Evolutionary conservation across 2,329 filamentous ascomycete species (phyloP), one percentile per base, ranked within the genome.

Genomic region (Eurotiales sp.): DNA sequence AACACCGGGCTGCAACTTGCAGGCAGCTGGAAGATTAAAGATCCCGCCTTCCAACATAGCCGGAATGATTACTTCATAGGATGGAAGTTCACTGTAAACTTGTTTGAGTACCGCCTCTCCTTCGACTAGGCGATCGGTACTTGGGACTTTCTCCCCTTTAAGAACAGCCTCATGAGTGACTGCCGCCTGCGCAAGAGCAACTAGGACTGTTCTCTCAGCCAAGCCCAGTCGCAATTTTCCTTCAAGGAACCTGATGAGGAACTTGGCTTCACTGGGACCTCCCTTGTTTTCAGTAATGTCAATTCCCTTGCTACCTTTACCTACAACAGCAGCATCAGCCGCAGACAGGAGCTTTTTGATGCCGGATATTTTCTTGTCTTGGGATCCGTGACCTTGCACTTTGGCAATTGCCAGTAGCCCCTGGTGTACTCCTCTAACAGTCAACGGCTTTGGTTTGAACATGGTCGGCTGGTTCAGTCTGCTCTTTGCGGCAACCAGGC

Each of bases 271-370:
- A 63, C 91, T 96, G 1, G 92, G 83, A 0, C 92, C 92, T 27
- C 92, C 92, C 72, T 96, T 96, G 67, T 96, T 86, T 65, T 95
- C 88, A 48, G 79, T 86, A 59, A 96, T 95, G 65, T 97, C 92
- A 37, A 95, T 70, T 5, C 72, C 72, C 53, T 79, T 79, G 49
- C 69, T 66, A 8, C 77, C 83, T 66, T 93, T 93, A 29, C 85
- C 86, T 5, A 81, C 76, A 6, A 78, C 78, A 46, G 85, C 78
- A 1, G 88, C 78, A 72, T 97, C 92, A 1, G 93, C 89, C 27
- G 92, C 83, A 8, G 93, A 92, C n/a, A 99, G 76, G 4, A 99
- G 77, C 70, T 96, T 97, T 76, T 97, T 97, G 75, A 99, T 99
- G 7, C 85, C 84, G 56, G 91, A 90, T 12, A 99, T 88, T 70